Conservation (phyloP, 108 stramenopile genomes). For the Asterionellopsis glacialis region DNA sequence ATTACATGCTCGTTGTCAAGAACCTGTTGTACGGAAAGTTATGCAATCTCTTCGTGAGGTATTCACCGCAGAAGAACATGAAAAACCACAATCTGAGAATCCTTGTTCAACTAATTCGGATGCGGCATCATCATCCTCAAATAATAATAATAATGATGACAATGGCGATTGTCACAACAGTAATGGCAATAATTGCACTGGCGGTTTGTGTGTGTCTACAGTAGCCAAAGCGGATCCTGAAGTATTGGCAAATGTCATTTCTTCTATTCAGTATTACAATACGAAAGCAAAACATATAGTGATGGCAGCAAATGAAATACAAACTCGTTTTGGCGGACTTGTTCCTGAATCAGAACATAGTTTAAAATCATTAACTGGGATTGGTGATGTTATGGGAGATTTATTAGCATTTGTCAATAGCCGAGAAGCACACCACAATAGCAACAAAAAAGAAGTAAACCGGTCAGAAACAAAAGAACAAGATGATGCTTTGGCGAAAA, state of each 20-base stretch:
- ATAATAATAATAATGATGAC: no score
- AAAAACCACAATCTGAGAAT: neutral
- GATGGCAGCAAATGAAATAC: conserved; percentile 52
- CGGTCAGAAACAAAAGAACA: no score
- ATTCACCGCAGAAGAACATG: conserved; percentile 12
- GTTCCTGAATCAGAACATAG: conserved; percentile 57
- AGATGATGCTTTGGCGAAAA: no score
- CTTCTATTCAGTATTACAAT: conserved; percentile 57
- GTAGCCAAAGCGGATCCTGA: conserved; percentile 37
- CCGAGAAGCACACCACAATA: conserved; percentile 12
- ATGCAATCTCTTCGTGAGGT: conserved; percentile 36
- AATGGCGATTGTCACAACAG: no score
- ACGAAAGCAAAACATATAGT: conserved; percentile 66
- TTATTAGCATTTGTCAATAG: conserved; percentile 53
- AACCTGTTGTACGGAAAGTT: conserved; percentile 41
- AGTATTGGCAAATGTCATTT: conserved; percentile 39
- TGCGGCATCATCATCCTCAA: no score
- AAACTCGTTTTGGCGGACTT: conserved; percentile 35
- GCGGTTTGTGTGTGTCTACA: conserved; percentile 24
- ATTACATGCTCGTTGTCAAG: conserved; percentile 69
- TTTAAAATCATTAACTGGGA: conserved; percentile 48
- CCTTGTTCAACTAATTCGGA: no score
- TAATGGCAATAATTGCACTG: neutral
- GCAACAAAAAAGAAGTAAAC: no score
- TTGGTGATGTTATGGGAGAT: conserved; percentile 61